Evolutionary conservation across 805 yeast species (phyloP), one percentile per base, ranked within the genome.

Genomic region (Priceomyces fermenticarens): DNA sequence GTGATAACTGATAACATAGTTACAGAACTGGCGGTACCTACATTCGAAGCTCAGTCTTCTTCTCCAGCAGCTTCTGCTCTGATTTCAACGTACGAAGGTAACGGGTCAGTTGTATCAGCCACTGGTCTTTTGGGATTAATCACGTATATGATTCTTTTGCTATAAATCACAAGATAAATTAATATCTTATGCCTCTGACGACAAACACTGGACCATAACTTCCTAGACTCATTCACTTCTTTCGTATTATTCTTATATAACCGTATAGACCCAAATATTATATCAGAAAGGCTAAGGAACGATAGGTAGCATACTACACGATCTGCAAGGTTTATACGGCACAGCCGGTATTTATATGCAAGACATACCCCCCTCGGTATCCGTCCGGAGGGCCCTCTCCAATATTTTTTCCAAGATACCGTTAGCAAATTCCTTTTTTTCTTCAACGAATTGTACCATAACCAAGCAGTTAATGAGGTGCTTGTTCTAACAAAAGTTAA

Each of bases 1-100:
- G 75, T 69, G n/a, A 69, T 70, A 39, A 64, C 73, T 20, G 55
- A 65, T 49, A 65, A 66, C 51, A 68, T 70, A 34, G 47, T 60
- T 10, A 70, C 75, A 14, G 60, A 67, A 43, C 48, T 65, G 12
- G 52, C 60, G 20, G 31, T 50, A 7, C 34, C 59, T 13, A 32
- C 51, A 15, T 39, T 48, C 26, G 27, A 40, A n/a, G 36, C 45
- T 20, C 40, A 40, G 10, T 36, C 60, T 11, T 15, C 57, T 10
- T 40, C 56, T n/a, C 38, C 48, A 11, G 28, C 46, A 13, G 45
- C 51, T 10, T 42, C 45, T 13, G 35, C 45, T 7, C 38, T 47
- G 16, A 36, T 57, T 12, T 44, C 57, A 11, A 47, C 57, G 6
- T 64, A 54, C 50, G 62, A 58, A 42, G 71, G 63, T 27, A 57